phyloP scores from a whole-genome alignment of 441 rosid genomes.

The Adansonia gregorii region DNA sequence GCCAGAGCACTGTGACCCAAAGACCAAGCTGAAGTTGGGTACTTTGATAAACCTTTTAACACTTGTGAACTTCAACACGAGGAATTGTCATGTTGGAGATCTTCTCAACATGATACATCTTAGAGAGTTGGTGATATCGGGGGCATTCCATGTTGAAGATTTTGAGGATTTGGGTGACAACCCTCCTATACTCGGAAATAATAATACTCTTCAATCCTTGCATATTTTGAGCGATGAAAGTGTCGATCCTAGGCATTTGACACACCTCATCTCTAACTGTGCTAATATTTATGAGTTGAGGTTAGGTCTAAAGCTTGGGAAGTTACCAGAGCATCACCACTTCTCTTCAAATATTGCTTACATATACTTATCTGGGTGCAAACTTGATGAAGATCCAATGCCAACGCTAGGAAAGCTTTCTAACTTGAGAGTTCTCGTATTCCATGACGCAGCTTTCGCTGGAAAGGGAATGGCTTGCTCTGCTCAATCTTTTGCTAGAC shows the following conservation, averaged over 20 bases:
- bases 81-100: neutral
- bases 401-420: slow-evolving; percentile 13
- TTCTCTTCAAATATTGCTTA: neutral
- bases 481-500: neutral
- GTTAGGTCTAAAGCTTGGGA: neutral
- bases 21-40: neutral
- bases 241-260: neutral
- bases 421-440: neutral
- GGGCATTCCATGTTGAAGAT: neutral
- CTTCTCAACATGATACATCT: slow-evolving; percentile 6
- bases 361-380: neutral
- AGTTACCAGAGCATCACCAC: neutral
- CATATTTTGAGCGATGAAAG: neutral
- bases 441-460: accelerated
- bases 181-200: neutral
- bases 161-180: neutral
- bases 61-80: slow-evolving; percentile 10
- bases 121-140: neutral
- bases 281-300: neutral
- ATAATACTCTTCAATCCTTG: neutral
- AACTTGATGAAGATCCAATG: slow-evolving; percentile 14
- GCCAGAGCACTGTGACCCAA: neutral
- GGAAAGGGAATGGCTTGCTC: slow-evolving; percentile 1
- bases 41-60: neutral
- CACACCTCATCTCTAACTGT: neutral